Base-by-base conservation (phyloP, 1,284 basidiomycete genomes). In the Lignosus rhinocerotis region DNA sequence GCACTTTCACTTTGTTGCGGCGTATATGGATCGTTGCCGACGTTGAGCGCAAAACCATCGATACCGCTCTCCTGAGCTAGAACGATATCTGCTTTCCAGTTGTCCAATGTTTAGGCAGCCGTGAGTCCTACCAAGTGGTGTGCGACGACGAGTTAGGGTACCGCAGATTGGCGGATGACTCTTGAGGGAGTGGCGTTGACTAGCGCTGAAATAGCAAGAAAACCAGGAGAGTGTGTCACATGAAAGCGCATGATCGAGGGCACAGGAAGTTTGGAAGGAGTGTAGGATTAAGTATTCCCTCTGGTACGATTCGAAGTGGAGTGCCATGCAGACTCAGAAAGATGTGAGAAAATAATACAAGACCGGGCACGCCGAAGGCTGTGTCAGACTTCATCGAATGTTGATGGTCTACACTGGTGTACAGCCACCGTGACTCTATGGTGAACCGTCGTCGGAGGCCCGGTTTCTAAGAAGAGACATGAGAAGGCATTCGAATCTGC, bases 81-180 rank as follows among this genome's bases (percentile, higher is more conserved):
- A 1, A 66, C 47, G 36, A 91, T 84, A 64, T 91, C 82, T 30
- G 73, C 71, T 25, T 71, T 56, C 82, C 90, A 91, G 65, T 82
- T 77, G 60, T 80, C 69, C 32, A 75, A 59, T 3, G 79, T 84
- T 71, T 88, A 92, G 0, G 87, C 81, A 64, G 78, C 84, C 0
- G 83, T 79, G 63, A 89, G 88, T 51, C 87, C 87, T 52, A 90
- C 81, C 76, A 89, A 87, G 61, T 84, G 80, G 66, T 88, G 87
- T 2, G 84, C 82, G 14, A 86, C 75, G 16, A 88, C 85, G 70
- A 78, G 77, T 77, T 87, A 87, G 2, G 60, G 63, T 17, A 58
- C 48, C 14, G 43, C 53, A 14, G 58, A 53, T 34, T 55, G 55
- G 17, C 58, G 53, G n/a, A 53, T 39, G 31, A 54, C 43, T 48